Percentiles rank a stretch among this genome's conserved stretches.
Conservation (phyloP, 164 flowering plant species). For the Nymphaea thermarum region DNA sequence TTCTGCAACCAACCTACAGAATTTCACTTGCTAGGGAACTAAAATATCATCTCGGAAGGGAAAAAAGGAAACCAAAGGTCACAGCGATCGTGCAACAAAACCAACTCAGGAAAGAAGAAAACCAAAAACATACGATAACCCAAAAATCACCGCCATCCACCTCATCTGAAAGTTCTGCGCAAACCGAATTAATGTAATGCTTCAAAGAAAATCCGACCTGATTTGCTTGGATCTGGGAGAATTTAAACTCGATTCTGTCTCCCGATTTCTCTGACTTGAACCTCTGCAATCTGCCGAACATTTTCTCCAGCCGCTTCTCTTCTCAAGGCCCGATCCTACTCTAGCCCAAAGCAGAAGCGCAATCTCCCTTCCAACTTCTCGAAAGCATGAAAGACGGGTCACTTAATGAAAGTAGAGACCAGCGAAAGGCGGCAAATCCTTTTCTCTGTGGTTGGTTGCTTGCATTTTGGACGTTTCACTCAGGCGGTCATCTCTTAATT, state of each 20-base stretch:
- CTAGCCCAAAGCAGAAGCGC: not conserved
- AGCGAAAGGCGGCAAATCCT: not conserved
- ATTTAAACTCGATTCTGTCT: constrained; percentile 56
- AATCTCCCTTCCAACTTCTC: not conserved
- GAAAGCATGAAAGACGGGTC: not conserved
- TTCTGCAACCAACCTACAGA: not conserved
- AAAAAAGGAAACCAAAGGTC: not conserved
- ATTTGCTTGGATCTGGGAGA: constrained; percentile 39
- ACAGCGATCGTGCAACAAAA: not conserved
- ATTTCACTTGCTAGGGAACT: no score
- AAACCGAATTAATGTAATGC: not conserved
- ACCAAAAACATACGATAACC: not conserved
- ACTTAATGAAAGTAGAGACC: not conserved
- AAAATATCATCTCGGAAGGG: no score
- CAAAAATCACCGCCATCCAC: not conserved
- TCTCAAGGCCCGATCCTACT: not conserved
- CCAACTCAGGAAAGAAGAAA: not conserved
- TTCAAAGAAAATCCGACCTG: constrained; percentile 23
- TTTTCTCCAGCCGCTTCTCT: constrained; percentile 14
- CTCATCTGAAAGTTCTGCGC: not conserved
- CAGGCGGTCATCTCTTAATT: not conserved
- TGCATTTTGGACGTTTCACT: not conserved
- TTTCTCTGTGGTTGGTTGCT: not conserved
- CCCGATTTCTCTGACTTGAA: constrained; percentile 30
- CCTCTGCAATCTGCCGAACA: constrained; percentile 53